Evolutionary conservation across 2,329 filamentous ascomycete genomes (phyloP).

Genomic region (Phyllosticta capitalensis): DNA sequence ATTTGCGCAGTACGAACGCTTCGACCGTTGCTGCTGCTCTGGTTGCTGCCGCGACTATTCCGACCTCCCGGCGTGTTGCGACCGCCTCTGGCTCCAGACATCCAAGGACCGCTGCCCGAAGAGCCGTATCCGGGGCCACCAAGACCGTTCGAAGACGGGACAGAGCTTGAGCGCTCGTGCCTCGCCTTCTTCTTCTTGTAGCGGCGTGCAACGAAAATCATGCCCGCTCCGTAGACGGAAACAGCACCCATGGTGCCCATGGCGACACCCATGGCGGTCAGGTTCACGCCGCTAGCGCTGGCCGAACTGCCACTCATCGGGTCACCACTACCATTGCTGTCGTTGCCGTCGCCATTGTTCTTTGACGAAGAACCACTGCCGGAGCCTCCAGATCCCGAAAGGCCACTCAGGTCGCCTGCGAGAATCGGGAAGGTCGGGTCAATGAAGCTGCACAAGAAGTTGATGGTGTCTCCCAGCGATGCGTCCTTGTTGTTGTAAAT

Average conservation of each 20-base stretch:
- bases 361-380: constrained; percentile 28
- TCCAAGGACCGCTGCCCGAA: constrained; percentile 37
- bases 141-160: constrained; percentile 59
- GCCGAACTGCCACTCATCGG: constrained; percentile 46
- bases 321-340: constrained; percentile 34
- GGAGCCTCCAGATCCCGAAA: constrained; percentile 27
- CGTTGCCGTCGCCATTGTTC: constrained; percentile 21
- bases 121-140: constrained; percentile 28
- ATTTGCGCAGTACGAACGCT: constrained; percentile 63
- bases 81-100: constrained; percentile 33
- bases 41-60: constrained; percentile 31
- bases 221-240: constrained; percentile 81
- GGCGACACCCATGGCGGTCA: constrained; percentile 53
- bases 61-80: constrained; percentile 22
- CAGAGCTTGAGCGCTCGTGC: constrained; percentile 68
- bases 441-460: constrained; percentile 68
- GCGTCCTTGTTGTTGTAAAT: constrained; percentile 61
- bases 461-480: constrained; percentile 42
- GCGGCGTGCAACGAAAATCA: constrained; percentile 85
- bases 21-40: constrained; percentile 57
- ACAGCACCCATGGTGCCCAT: constrained; percentile 69
- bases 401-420: constrained; percentile 34
- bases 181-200: constrained; percentile 79
- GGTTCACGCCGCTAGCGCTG: constrained; percentile 28
- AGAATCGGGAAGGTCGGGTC: constrained; percentile 71